These are phyloP conservation scores for Botrytis fragariae DNA, from an alignment of 2,329 filamentous ascomycete species.

Conservation along the genomic window DNA sequence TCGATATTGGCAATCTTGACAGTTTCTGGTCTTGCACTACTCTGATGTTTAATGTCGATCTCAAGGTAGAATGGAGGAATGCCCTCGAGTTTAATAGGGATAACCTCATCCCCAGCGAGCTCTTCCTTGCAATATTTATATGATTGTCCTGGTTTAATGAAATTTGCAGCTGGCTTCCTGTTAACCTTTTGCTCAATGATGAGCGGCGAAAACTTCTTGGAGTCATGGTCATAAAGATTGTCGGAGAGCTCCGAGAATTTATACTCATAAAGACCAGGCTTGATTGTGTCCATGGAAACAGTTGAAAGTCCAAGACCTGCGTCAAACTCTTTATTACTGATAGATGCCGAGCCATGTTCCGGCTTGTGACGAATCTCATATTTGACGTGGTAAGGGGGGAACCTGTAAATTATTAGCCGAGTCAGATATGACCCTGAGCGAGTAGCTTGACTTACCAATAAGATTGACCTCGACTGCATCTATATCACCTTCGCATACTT, in stretches of 20 bases:
- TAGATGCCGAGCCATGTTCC: constrained; percentile 60
- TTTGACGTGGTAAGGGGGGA: constrained; percentile 74
- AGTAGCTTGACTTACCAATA: constrained; percentile 54
- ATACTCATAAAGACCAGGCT: constrained; percentile 82
- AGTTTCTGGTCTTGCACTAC: constrained; percentile 73
- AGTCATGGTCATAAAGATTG: constrained; percentile 76
- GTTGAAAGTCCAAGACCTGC: constrained; percentile 73
- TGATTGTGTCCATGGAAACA: constrained; percentile 80
- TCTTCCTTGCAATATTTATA: constrained; percentile 95
- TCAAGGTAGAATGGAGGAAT: constrained; percentile 86
- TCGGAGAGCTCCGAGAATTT: constrained; percentile 81
- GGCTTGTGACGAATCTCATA: constrained; percentile 78
- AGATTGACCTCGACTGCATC: constrained; percentile 82
- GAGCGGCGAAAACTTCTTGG: constrained; percentile 62
- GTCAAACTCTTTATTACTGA: constrained; percentile 70
- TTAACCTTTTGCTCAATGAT: constrained; percentile 80
- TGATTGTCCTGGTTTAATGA: constrained; percentile 82
- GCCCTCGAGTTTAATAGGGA: constrained; percentile 82
- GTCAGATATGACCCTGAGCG: neutral
- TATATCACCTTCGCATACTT: constrained; percentile 92
- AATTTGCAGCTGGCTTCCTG: constrained; percentile 75
- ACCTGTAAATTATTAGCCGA: constrained; percentile 46
- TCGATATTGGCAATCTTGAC: constrained; percentile 79
- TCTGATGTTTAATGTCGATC: constrained; percentile 89
- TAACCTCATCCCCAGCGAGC: constrained; percentile 75